phyloP scores from a whole-genome alignment of 1,284 basidiomycete genomes.

The Microstroma glucosiphilum region DNA sequence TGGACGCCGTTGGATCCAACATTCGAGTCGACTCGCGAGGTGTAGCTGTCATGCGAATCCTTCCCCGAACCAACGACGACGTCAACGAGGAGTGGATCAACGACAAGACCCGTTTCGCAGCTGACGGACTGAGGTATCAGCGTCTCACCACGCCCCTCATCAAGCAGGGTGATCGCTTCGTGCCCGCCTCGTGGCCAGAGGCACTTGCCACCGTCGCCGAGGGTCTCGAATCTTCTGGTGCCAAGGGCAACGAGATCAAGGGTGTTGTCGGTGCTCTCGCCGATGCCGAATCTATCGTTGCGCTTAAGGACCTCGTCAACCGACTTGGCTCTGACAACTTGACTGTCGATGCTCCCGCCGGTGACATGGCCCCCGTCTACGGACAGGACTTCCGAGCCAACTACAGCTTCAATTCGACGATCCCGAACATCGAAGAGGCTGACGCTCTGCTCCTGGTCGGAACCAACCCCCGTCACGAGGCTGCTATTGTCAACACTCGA shows the following conservation, averaged over 20 bases:
- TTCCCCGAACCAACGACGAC: conserved; percentile 92
- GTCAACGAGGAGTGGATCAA: conserved; percentile 99
- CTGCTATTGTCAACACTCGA: conserved; percentile 92
- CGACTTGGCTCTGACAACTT: conserved; percentile 93
- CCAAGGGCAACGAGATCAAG: conserved; percentile 90
- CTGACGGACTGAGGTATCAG: conserved; percentile 93
- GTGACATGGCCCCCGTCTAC: conserved; percentile 63
- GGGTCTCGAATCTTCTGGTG: conserved; percentile 73
- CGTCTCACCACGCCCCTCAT: conserved; percentile 86
- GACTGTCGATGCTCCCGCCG: conserved; percentile 68
- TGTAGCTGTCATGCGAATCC: conserved; percentile 92
- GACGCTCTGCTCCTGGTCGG: conserved; percentile 91
- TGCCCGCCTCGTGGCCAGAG: conserved; percentile 85
- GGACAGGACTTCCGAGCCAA: conserved; percentile 89
- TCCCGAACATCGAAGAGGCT: conserved; percentile 82
- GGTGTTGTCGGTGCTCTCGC: conserved; percentile 87
- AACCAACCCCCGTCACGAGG: conserved; percentile 95
- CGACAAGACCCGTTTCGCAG: conserved; percentile 96
- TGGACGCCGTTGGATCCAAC: conserved; percentile 96
- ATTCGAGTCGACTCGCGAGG: conserved; percentile 95
- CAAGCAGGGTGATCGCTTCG: conserved; percentile 86
- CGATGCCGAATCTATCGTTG: conserved; percentile 88
- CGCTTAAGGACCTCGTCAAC: conserved; percentile 89
- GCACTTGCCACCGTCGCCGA: conserved; percentile 73
- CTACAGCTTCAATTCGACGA: conserved; percentile 94